Conservation (phyloP, 805 yeast species). For the Suhomyces emberorum region DNA sequence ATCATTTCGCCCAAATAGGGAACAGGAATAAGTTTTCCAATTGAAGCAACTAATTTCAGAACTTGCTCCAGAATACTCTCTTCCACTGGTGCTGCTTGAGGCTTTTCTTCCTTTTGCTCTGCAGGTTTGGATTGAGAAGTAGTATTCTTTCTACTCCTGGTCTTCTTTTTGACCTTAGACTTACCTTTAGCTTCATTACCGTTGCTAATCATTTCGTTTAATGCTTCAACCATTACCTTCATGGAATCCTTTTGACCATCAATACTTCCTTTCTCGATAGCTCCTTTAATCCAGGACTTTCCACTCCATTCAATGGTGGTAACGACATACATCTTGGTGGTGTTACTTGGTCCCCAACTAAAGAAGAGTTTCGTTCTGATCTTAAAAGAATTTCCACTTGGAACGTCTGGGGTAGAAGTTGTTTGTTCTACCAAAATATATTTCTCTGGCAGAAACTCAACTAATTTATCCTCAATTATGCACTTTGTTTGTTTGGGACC, state of each 20-base stretch:
- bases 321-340: constrained; percentile 60
- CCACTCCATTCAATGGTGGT: constrained; percentile 87
- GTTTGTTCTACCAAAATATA: constrained; percentile 59
- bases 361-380: constrained; percentile 71
- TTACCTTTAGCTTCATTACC: constrained; percentile 11
- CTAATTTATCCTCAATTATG: constrained; percentile 50
- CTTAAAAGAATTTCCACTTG: constrained; percentile 80
- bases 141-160: constrained; percentile 12
- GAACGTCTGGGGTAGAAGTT: constrained; percentile 88
- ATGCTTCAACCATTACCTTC: constrained; percentile 44
- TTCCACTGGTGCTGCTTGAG: constrained; percentile 2
- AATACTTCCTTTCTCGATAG: constrained; percentile 80
- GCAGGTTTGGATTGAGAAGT: constrained; percentile 4
- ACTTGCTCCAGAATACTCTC: constrained; percentile 16
- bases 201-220: constrained; percentile 37
- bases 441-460: constrained; percentile 48
- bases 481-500: constrained; percentile 94
- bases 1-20: constrained; percentile 23
- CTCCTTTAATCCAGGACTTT: constrained; percentile 84
- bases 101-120: constrained; percentile 2
- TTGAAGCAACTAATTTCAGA: constrained; percentile 16
- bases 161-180: constrained; percentile 6
- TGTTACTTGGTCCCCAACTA: constrained; percentile 68
- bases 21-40: constrained; percentile 26
- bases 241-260: constrained; percentile 75